Base-by-base conservation (phyloP, 2,329 filamentous ascomycete species). In the Huntiella moniliformis region DNA sequence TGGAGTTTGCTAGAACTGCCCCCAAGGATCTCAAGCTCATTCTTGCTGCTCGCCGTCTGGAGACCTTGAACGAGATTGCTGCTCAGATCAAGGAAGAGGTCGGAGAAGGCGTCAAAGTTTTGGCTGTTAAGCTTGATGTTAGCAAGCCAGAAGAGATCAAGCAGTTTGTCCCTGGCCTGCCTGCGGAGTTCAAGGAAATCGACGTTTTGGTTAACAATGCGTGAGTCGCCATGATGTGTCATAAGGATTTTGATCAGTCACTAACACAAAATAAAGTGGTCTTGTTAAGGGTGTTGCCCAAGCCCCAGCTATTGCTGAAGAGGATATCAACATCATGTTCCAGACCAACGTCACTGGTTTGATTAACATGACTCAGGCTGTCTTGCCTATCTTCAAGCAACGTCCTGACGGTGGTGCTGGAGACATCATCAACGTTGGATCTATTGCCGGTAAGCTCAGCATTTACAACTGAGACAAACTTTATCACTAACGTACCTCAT, bases 161-260 rank as follows among this genome's bases (percentile, higher is more conserved):
- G 44, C 65, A 63, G 36, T 88, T 96, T 57, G 77, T 95, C 10
- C 64, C 63, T 1, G 71, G 67, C 36, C 63, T 96, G 55, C 87
- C 88, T 0, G 74, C 77, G 51, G 87, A 86, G 58, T 96, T 84
- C 66, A 76, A 73, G 60, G 76, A 85, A 18, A 81, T 96, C 52
- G 75, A 96, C 60, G 72, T 96, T 2, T 65, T 98, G 50, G 84
- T 98, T 18, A 98, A 98, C 66, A 96, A 96, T 68, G 88, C 88
- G 84, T 92, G 62, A 60, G 80, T 68, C 15, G 38, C 31, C 41
- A 35, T 17, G 28, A n/a, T 5, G 35, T 15, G 3, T 13, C n/a
- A 33, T 15, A 11, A 16, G 18, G 36, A 28, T 44, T 18, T 10
- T 35, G 12, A 32, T 36, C 18, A 35, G 38, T 51, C 52, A 28